Conservation (phyloP, 306 rosid species). For the Acacia crassicarpa region DNA sequence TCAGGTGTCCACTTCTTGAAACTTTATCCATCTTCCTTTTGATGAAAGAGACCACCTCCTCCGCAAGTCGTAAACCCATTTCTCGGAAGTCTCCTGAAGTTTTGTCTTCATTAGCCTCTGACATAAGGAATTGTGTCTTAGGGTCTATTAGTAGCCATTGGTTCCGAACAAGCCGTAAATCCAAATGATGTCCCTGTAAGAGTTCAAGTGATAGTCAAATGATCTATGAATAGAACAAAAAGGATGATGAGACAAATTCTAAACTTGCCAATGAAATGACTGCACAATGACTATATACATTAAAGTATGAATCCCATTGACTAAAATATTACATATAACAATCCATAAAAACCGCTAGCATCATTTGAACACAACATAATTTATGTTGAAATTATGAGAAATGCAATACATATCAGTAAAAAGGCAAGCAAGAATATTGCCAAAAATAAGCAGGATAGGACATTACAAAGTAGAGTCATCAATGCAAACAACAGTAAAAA, state of each 20-base stretch:
- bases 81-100: constrained; percentile 91
- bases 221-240: constrained; percentile 13
- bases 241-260: not conserved
- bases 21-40: constrained; percentile 80
- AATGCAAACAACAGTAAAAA: not conserved
- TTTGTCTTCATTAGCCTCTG: constrained; percentile 80
- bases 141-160: constrained; percentile 94
- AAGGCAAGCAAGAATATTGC: constrained; percentile 3
- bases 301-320: constrained; percentile 12
- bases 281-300: not conserved
- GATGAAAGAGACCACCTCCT: constrained; percentile 71
- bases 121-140: constrained; percentile 83
- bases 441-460: not conserved
- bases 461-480: not conserved
- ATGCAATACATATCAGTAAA: not conserved
- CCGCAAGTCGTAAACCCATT: constrained; percentile 84
- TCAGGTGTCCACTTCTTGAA: constrained; percentile 62
- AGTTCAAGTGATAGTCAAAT: constrained; percentile 16
- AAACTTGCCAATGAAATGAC: not conserved
- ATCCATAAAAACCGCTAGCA: not conserved
- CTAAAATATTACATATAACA: not conserved
- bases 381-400: not conserved
- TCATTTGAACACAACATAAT: not conserved
- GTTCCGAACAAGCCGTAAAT: constrained; percentile 87
- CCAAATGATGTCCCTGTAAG: constrained; percentile 89